Evolutionary conservation across 78 protist genomes (phyloP).

Genomic region (Guillardia theta): DNA sequence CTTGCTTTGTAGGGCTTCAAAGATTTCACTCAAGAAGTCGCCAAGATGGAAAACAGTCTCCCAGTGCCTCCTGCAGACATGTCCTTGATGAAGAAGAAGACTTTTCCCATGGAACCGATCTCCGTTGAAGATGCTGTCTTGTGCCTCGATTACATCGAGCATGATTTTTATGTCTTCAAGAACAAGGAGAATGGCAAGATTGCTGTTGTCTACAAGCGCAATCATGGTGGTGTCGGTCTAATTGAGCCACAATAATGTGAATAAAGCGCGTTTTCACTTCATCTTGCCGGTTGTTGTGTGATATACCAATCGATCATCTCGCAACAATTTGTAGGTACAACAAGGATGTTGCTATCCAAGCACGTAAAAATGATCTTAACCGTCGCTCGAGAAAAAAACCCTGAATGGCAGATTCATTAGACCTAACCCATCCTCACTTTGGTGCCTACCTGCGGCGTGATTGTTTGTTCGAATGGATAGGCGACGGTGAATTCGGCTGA

Average conservation of each 20-base stretch:
- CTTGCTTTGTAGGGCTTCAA: not conserved
- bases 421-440: no score
- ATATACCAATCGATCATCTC: no score
- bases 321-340: no score
- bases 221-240: slow-evolving; percentile 39
- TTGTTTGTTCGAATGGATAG: no score
- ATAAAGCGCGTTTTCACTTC: no score
- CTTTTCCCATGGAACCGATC: slow-evolving; percentile 48
- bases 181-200: slow-evolving; percentile 15
- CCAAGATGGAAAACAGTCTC: not conserved
- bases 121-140: slow-evolving; percentile 43
- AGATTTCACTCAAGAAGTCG: not conserved
- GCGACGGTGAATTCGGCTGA: no score
- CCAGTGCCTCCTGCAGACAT: not conserved
- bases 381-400: no score
- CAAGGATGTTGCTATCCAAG: no score
- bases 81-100: slow-evolving; percentile 17
- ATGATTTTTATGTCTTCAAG: slow-evolving; percentile 39
- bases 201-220: slow-evolving; percentile 40
- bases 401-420: no score
- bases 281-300: no score
- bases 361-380: no score
- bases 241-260: slow-evolving; percentile 22
- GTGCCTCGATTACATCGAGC: slow-evolving; percentile 56
- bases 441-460: no score